Evolutionary conservation across 2,329 filamentous ascomycete species (phyloP).

Genomic region (Sporothrix globosa): DNA sequence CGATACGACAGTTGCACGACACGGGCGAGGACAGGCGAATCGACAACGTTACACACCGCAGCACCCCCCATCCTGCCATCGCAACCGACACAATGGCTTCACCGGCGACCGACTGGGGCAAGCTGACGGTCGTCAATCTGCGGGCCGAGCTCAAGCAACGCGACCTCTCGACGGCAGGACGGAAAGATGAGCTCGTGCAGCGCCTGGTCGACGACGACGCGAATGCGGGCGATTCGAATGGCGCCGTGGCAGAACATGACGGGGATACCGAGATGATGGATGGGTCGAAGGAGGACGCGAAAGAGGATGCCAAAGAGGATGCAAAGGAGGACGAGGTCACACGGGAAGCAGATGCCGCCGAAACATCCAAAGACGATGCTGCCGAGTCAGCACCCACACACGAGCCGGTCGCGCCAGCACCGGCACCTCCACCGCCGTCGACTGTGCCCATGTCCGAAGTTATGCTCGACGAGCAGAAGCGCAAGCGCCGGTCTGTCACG

Average conservation of each 20-base stretch:
- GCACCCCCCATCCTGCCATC: background rate
- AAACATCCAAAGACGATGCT: slow-evolving; percentile 30
- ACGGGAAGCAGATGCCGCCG: background rate
- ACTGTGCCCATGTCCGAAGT: slow-evolving; percentile 31
- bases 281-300: background rate
- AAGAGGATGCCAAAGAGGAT: background rate
- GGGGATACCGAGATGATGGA: background rate
- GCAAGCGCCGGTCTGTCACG: slow-evolving; percentile 68
- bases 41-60: slow-evolving; percentile 11
- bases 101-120: slow-evolving; percentile 57
- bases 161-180: slow-evolving; percentile 68
- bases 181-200: slow-evolving; percentile 72
- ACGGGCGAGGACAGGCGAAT: background rate
- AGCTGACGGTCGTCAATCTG: slow-evolving; percentile 73
- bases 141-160: slow-evolving; percentile 74
- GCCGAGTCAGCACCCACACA: slow-evolving; percentile 23
- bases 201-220: slow-evolving; percentile 52
- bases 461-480: slow-evolving; percentile 53
- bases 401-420: background rate
- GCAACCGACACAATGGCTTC: slow-evolving; percentile 36
- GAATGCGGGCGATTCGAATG: slow-evolving; percentile 12
- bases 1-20: too few relatives aligned
- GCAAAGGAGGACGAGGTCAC: background rate
- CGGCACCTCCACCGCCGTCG: background rate
- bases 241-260: background rate